Evolutionary conservation across 352 stramenopile genomes (phyloP).

Genomic region (Phytophthora sp.): DNA sequence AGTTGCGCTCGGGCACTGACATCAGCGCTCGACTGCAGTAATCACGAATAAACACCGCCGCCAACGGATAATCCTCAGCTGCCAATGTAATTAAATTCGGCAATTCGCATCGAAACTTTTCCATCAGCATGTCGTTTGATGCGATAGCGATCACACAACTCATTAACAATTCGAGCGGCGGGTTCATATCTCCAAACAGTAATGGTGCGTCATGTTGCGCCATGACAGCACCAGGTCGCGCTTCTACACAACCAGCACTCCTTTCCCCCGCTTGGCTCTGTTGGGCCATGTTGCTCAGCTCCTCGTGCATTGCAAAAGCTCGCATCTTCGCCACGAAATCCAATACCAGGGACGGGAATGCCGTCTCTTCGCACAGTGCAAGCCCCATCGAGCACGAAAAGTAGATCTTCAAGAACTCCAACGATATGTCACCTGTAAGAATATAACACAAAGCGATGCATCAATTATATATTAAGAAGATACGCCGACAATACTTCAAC

Average conservation of each 20-base stretch:
- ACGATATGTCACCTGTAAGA: slow-evolving; percentile 41
- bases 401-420: slow-evolving; percentile 53
- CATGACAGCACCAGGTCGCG: not conserved
- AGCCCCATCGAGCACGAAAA: slow-evolving; percentile 52
- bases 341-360: slow-evolving; percentile 69
- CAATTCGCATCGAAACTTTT: slow-evolving; percentile 74
- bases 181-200: slow-evolving; percentile 35
- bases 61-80: slow-evolving; percentile 66
- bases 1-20: slow-evolving; percentile 59
- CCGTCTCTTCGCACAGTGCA: slow-evolving; percentile 69
- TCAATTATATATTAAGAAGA: not conserved
- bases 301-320: slow-evolving; percentile 51
- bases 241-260: not conserved
- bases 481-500: slow-evolving; percentile 32
- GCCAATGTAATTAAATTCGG: slow-evolving; percentile 68
- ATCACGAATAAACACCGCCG: slow-evolving; percentile 54
- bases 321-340: slow-evolving; percentile 70
- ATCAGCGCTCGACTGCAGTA: slow-evolving; percentile 50
- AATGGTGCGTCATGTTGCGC: not conserved
- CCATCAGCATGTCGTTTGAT: slow-evolving; percentile 55
- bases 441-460: not conserved
- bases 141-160: slow-evolving; percentile 63
- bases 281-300: slow-evolving; percentile 41
- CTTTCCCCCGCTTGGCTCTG: not conserved
- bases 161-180: slow-evolving; percentile 62